Evolutionary conservation across 768 basidiomycete species (phyloP), one percentile per base, ranked within the genome.

Genomic region (Leccinellum rugosiceps): DNA sequence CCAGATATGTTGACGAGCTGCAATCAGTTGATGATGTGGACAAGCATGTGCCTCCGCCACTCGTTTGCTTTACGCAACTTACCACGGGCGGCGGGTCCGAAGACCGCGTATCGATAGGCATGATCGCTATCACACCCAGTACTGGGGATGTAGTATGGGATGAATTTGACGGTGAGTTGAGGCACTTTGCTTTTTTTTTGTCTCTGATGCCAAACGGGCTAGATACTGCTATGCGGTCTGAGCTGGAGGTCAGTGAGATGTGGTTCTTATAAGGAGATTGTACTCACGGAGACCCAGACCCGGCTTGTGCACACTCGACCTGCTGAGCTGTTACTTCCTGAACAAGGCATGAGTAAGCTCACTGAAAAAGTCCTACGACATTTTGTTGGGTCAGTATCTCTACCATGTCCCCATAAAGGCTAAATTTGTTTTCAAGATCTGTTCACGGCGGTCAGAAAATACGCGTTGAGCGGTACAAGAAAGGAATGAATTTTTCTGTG

Each of bases 131-230:
- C 15, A 84, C 85, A 56, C 92, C 94, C 1, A 86, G 86, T 48
- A 97, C 94, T 0, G 96, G 96, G 1, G 95, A 97, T 62, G 88
- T 99, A 3, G 75, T 93, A 3, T 98, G 92, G 85, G 96, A 99
- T 65, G 84, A 91, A 55, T 96, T 95, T 66, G 80, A 89, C 53
- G 94, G 91, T 87, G 65, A 52, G 66, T 51, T 30, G 13, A 19
- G 34, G 14, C 34, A 5, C 34, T 30, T 45, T n/a, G 15, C 13
- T 56, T 59, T 53, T 30, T 59, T 53, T 28, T 35, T 49, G 47
- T 5, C 54, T 44, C 45, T 48, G 50, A 62, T 52, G 55, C 19
- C 48, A 17, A 61, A 58, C 6, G 43, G 34, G 23, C 15, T 65
- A 89, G 94, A 97, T 70, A 83, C 83, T 3, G 72, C 84, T 31